Percentiles rank a stretch among this genome's conserved stretches.
Conservation (phyloP, 148 eudicot species). For the Simmondsia chinensis region DNA sequence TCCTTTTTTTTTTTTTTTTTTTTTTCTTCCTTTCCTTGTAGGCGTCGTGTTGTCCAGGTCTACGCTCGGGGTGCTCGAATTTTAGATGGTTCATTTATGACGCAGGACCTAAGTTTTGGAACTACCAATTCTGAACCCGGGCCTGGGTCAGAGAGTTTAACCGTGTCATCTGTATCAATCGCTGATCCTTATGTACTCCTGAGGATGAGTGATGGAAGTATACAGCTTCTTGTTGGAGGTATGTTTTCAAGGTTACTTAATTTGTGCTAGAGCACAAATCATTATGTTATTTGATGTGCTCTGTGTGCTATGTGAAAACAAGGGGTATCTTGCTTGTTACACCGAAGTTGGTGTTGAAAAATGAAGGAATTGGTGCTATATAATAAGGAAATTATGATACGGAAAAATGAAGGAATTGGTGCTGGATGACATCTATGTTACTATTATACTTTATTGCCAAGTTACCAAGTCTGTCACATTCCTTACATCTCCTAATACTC, state of each 20-base stretch:
- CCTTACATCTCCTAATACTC: no score
- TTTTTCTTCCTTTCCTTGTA: slow-evolving; percentile 15
- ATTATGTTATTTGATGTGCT: no score
- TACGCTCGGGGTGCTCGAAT: slow-evolving; percentile 90
- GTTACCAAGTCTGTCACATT: no score
- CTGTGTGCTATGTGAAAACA: no score
- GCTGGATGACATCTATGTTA: no score
- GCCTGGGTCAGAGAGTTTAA: slow-evolving; percentile 44
- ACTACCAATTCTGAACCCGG: slow-evolving; percentile 49
- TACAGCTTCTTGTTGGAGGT: slow-evolving; percentile 99
- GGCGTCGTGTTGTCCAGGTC: slow-evolving; percentile 93
- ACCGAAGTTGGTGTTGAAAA: no score
- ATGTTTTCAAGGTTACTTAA: slow-evolving; percentile 4
- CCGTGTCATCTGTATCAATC: slow-evolving; percentile 74
- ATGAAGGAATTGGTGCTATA: no score
- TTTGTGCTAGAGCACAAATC: no score
- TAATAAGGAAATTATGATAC: no score
- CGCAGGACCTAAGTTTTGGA: slow-evolving; percentile 73
- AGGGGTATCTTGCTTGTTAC: no score
- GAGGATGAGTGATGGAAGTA: slow-evolving; percentile 80
- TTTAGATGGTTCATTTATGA: slow-evolving; percentile 91
- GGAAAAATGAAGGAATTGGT: no score
- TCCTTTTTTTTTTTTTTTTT: slow-evolving; percentile 5
- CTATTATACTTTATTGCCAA: no score
- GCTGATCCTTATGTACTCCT: slow-evolving; percentile 90